Conservation (phyloP, 768 basidiomycete genomes). For the Rhizopogon roseolus region DNA sequence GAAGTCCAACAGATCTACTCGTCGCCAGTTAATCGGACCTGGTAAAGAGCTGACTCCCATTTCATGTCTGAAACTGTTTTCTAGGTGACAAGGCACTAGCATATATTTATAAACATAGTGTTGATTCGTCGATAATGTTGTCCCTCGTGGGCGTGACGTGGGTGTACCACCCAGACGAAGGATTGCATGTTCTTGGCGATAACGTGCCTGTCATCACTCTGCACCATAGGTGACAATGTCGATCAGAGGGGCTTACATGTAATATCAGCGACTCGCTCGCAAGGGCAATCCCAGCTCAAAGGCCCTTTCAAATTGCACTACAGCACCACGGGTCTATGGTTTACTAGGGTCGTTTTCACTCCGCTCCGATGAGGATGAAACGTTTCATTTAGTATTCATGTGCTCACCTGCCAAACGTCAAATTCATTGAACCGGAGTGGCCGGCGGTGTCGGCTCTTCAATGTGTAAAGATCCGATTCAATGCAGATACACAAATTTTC, state of each 20-base stretch:
- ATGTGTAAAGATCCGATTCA: no score
- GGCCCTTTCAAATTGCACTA: neutral
- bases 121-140: neutral
- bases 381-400: neutral
- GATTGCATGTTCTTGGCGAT: neutral
- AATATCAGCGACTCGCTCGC: neutral
- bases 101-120: neutral
- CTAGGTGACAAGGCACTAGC: neutral
- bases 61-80: neutral
- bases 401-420: neutral
- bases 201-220: neutral
- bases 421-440: neutral
- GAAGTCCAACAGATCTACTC: no score
- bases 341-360: neutral
- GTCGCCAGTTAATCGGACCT: no score
- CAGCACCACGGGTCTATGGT: neutral
- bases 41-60: neutral
- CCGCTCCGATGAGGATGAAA: neutral
- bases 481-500: no score
- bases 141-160: neutral
- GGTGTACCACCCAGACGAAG: neutral
- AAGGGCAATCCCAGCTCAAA: neutral
- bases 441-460: no score
- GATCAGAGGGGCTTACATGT: no score
- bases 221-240: neutral